Base-by-base conservation (phyloP, 768 basidiomycete species). In the Bullera alba region DNA sequence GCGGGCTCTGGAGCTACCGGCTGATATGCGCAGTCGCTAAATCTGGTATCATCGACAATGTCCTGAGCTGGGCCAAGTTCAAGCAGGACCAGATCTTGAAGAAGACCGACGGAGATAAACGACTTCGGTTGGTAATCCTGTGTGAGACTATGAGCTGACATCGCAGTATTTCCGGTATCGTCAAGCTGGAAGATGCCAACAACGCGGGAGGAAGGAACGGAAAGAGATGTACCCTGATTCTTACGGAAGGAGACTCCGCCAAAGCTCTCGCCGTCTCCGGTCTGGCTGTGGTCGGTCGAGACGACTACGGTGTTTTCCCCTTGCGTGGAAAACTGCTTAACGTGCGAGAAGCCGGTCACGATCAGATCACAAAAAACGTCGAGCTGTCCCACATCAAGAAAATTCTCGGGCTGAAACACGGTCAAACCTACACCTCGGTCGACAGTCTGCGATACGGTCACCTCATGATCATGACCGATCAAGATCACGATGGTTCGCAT, bases 401-500 rank as follows among this genome's bases (percentile, higher is more conserved):
- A 76, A 97, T 97, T 63, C 82, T 99, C 79, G 95, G 95, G 3
- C 74, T 97, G 48, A 89, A 92, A 69, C 89, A 95, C 68, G 87
- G 86, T 67, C 91, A 91, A 73, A 84, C 86, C 56, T 99, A 99
- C 73, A 75, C 75, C 32, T 79, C 78, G 44, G 75, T 80, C 15
- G 69, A 68, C 29, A 83, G 79, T 57, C 74, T 99, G 63, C 82
- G 95, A 23, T 99, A 99, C 64, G 95, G 95, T 1, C 83, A 84
- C 44, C 70, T 99, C 42, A 99, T 99, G 95, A 88, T 99, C 61
- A 99, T 99, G 95, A 89, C 95, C 3, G 95, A 99, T 84, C 67
- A 95, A 90, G 95, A 99, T 81, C 90, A 97, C 75, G 95, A 99
- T 74, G 95, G 95, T 45, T 97, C 95, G n/a, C 95, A 99, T 75